Percentiles rank a stretch among this genome's conserved stretches.
Evolutionary conservation across 495 filamentous ascomycete species (phyloP).

Genomic region (Daldinia bambusicola): DNA sequence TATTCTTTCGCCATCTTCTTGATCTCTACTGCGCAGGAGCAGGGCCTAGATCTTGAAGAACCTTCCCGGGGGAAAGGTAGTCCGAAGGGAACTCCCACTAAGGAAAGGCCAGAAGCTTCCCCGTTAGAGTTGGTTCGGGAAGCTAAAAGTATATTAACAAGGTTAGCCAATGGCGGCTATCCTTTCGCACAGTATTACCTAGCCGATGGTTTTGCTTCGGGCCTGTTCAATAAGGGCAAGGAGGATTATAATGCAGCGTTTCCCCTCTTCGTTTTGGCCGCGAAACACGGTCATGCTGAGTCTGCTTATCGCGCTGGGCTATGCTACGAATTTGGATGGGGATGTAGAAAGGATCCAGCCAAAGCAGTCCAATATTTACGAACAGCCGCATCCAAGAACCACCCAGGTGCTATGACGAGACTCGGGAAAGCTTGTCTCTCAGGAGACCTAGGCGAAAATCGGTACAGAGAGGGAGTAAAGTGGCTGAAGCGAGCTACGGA

Average conservation of each 20-base stretch:
- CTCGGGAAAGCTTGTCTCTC: constrained; percentile 89
- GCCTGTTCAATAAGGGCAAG: constrained; percentile 91
- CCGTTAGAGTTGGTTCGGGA: constrained; percentile 81
- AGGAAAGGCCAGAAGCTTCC: constrained; percentile 58
- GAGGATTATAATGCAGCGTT: constrained; percentile 92
- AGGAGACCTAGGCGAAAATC: constrained; percentile 85
- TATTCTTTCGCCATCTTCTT: constrained; percentile 97
- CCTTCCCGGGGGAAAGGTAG: constrained; percentile 54
- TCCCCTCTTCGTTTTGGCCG: constrained; percentile 88
- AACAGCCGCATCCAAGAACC: constrained; percentile 88
- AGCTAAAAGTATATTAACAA: constrained; percentile 86
- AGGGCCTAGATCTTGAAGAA: constrained; percentile 56
- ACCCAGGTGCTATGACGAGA: constrained; percentile 93
- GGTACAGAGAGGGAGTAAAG: constrained; percentile 92
- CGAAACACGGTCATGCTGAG: constrained; percentile 97
- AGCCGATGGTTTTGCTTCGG: constrained; percentile 91
- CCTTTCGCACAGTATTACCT: constrained; percentile 98
- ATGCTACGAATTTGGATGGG: constrained; percentile 99
- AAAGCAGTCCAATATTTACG: constrained; percentile 96
- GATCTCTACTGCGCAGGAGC: constrained; percentile 83
- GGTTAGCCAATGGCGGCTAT: constrained; percentile 84
- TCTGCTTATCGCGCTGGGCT: constrained; percentile 92
- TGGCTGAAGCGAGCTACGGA: constrained; percentile 96
- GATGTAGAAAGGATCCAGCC: constrained; percentile 82
- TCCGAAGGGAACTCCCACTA: constrained; percentile 56